phyloP scores from a whole-genome alignment of 306 rosid genomes.

The Medicago lupulina region DNA sequence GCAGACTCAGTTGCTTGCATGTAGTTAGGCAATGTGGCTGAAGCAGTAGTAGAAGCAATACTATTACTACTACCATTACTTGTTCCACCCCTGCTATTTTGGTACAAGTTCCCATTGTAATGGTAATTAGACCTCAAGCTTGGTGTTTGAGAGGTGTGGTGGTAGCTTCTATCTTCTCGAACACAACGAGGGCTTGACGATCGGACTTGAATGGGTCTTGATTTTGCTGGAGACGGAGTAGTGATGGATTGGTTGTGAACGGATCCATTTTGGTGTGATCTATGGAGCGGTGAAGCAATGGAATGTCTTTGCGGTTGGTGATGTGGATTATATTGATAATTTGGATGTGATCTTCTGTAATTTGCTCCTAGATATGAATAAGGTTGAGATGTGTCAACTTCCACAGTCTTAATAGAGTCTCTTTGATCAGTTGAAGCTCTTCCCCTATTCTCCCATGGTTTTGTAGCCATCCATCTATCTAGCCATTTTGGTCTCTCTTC shows the following conservation, averaged over 20 bases:
- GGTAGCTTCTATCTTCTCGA: constrained; percentile 73
- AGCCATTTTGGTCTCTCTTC: constrained; percentile 84
- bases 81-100: constrained; percentile 56
- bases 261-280: constrained; percentile 59
- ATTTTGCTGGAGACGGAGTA: constrained; percentile 85
- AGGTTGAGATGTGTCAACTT: constrained; percentile 90
- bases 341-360: constrained; percentile 71
- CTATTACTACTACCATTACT: constrained; percentile 46
- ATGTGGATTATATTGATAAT: constrained; percentile 65
- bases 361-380: constrained; percentile 67
- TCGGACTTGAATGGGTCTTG: constrained; percentile 74
- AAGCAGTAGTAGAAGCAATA: constrained; percentile 13
- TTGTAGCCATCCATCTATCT: constrained; percentile 81
- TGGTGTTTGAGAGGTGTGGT: constrained; percentile 78
- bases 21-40: constrained; percentile 80
- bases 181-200: constrained; percentile 77
- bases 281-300: constrained; percentile 66
- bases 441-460: constrained; percentile 85
- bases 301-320: constrained; percentile 76
- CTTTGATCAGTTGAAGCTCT: constrained; percentile 93
- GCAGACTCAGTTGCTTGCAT: constrained; percentile 99
- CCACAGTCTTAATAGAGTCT: constrained; percentile 80
- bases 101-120: constrained; percentile 61
- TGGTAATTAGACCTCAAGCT: constrained; percentile 83
- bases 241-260: constrained; percentile 57